Evolutionary conservation across 768 basidiomycete genomes (phyloP).

Genomic region (Lentinula aciculospora): DNA sequence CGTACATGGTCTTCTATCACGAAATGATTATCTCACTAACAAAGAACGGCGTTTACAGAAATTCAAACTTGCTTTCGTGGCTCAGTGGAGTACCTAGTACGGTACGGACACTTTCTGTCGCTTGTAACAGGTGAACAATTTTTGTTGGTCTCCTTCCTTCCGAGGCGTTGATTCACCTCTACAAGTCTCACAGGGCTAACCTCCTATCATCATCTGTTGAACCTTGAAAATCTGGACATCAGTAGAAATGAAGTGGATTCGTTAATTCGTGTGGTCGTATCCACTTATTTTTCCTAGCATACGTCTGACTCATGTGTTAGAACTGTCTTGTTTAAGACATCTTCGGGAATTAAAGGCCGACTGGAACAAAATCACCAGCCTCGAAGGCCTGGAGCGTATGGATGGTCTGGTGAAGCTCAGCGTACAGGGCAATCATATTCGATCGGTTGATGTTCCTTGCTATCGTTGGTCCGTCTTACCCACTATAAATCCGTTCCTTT

Average conservation of each 20-base stretch:
- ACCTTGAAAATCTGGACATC: constrained; percentile 87
- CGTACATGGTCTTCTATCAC: constrained; percentile 24
- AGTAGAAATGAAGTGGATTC: constrained; percentile 88
- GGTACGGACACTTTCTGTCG: constrained; percentile 73
- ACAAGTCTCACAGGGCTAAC: constrained; percentile 77
- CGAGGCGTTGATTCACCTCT: constrained; percentile 10
- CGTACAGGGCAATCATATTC: constrained; percentile 68
- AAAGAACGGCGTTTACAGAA: constrained; percentile 33
- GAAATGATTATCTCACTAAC: background rate
- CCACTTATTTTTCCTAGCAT: constrained; percentile 3
- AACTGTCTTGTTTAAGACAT: constrained; percentile 78
- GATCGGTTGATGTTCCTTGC: constrained; percentile 49
- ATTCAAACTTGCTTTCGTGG: constrained; percentile 72
- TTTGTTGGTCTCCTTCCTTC: background rate
- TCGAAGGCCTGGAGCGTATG: constrained; percentile 75
- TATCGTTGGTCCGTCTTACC: constrained; percentile 59
- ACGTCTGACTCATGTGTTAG: constrained; percentile 33
- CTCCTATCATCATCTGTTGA: constrained; percentile 80
- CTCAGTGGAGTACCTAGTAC: constrained; percentile 70
- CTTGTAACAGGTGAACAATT: constrained; percentile 58
- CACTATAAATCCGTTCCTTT: too few relatives aligned
- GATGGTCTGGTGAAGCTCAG: constrained; percentile 82
- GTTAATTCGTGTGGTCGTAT: constrained; percentile 66
- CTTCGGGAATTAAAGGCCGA: constrained; percentile 90
- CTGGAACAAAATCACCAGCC: constrained; percentile 66